Percentiles rank a stretch among this genome's conserved stretches.
phyloP scores from a whole-genome alignment of 148 eudicot species.

The Rhododendron ovatum region DNA sequence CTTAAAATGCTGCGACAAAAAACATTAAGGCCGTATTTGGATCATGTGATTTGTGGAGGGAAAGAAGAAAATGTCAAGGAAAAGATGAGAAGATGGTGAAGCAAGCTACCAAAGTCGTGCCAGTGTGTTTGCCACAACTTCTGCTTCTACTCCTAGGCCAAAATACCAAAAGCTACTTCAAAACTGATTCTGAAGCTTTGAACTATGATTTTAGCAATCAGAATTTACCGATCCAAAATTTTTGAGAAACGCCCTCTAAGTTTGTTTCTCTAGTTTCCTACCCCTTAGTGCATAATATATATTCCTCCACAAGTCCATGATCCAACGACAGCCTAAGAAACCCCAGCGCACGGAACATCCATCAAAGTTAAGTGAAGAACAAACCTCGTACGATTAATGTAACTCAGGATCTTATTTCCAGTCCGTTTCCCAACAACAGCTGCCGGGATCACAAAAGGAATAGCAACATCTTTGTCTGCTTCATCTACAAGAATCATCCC shows the following conservation, averaged over 20 bases:
- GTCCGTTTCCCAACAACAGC: conserved; percentile 33
- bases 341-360: background rate
- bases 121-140: background rate
- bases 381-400: conserved; percentile 32
- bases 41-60: background rate
- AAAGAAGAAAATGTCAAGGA: background rate
- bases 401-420: conserved; percentile 34
- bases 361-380: conserved; percentile 1
- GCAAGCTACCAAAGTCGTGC: background rate
- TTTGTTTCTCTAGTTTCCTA: background rate
- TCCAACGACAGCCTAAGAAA: background rate
- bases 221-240: background rate
- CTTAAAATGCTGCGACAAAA: background rate
- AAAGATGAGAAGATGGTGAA: background rate
- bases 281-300: background rate
- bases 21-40: background rate
- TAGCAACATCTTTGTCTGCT: conserved; percentile 38
- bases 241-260: background rate
- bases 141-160: background rate
- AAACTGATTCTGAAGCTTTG: background rate
- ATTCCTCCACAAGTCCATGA: background rate
- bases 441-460: conserved; percentile 46
- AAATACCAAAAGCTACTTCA: background rate
- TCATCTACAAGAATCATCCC: conserved; percentile 56
- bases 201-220: background rate